Evolutionary conservation across 1,284 basidiomycete genomes (phyloP), one percentile per base, ranked within the genome.

Genomic region (Cryptococcus depauperatus): DNA sequence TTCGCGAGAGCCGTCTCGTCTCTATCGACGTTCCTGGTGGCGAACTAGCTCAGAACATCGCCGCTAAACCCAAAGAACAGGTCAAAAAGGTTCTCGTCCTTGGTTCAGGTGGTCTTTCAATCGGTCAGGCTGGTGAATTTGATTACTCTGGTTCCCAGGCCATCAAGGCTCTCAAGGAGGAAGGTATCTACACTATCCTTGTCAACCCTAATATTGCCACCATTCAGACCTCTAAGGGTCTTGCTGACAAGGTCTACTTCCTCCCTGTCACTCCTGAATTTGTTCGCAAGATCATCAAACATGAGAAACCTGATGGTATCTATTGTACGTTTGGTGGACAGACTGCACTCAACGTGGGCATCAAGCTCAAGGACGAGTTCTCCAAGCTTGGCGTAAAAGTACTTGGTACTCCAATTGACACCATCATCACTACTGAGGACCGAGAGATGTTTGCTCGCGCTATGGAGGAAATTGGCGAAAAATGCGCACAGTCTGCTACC

Each of bases 91-190:
- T 98, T 41, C 79, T 98, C 51, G 88, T 98, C 48, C 90, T 98
- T 42, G 95, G 95, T 54, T 88, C 84, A 55, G 95, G 95, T 62
- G 95, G 95, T 52, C 81, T 99, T 40, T 85, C 83, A 64, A 98
- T 99, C 55, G 95, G 95, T 35, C 95, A 98, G 72, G 95, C 95
- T 4, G 95, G 95, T 71, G 95, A 99, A 73, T 99, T 99, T 72
- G 95, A 99, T 72, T 98, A 99, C 73, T 96, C 91, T 23, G 95
- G 86, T 75, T 97, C 93, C 7, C 95, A 98, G 74, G 95, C 95
- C 26, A 83, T 99, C 74, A 99, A 99, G 73, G 95, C 95, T 13
- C 82, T 99, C 48, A 81, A 84, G 51, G 95, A 99, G 71, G 89
- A 90, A 66, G 91, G 92, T 44, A 83, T 97, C 51, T 82, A 92